Percentiles rank a stretch among this genome's conserved stretches.
phyloP scores from a whole-genome alignment of 768 basidiomycete species.

The Mycena epipterygia region DNA sequence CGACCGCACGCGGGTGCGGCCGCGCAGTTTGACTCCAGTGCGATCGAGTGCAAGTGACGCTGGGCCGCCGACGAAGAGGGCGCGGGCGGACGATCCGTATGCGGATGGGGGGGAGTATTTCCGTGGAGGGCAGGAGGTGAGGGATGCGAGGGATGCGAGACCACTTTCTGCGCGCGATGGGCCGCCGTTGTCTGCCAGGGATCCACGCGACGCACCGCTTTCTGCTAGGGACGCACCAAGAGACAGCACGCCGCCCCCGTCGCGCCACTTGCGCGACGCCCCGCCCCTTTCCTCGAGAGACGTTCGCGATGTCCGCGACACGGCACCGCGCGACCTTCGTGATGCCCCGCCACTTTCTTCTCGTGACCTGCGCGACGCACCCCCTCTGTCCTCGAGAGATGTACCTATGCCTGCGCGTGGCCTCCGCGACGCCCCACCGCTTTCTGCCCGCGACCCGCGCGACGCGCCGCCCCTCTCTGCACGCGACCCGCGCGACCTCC shows the following conservation, averaged over 20 bases:
- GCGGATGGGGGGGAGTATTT: conserved; percentile 21
- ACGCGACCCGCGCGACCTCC: conserved; percentile 19
- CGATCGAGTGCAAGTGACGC: conserved; percentile 20
- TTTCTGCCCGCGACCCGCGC: background rate
- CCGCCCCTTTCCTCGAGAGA: conserved; percentile 14
- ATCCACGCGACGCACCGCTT: conserved; percentile 1
- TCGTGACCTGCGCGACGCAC: too few relatives aligned
- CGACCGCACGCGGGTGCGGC: conserved; percentile 28
- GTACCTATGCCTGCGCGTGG: too few relatives aligned
- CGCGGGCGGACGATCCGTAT: conserved; percentile 25
- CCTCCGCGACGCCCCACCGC: conserved; percentile 8
- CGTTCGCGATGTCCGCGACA: conserved; percentile 2
- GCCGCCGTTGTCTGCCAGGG: conserved; percentile 5
- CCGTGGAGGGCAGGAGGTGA: background rate
- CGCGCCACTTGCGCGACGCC: conserved; percentile 20
- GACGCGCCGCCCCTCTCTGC: conserved; percentile 11
- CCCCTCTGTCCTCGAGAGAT: too few relatives aligned
- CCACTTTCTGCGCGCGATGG: conserved; percentile 12
- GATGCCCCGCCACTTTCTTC: too few relatives aligned
- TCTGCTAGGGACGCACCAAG: conserved; percentile 5
- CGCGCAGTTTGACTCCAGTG: conserved; percentile 30
- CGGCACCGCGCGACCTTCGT: too few relatives aligned
- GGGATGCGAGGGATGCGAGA: conserved; percentile 11
- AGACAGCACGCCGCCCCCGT: conserved; percentile 6
- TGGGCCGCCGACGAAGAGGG: conserved; percentile 28